Evolutionary conservation across 331 rosid species (phyloP), one percentile per base, ranked within the genome.

Genomic region (Prunus yedoensis): DNA sequence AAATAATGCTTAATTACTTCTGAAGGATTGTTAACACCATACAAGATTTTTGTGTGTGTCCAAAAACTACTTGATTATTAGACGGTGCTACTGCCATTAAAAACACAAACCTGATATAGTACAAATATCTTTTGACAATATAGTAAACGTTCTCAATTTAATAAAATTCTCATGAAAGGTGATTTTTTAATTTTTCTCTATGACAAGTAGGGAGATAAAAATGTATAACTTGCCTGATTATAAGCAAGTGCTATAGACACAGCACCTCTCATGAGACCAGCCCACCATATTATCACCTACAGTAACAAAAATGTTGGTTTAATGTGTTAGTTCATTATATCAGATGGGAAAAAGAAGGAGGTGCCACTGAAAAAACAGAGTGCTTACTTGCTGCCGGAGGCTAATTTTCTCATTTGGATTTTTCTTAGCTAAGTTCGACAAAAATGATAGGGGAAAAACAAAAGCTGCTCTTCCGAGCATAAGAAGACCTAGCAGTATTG

Each of bases 181-280:
- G 3, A 35, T 46, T 35, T n/a, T 77, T 18, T 15, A 32, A 2
- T 38, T n/a, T 16, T 43, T 77, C 30, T 15, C 30, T 38, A 4
- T 20, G 58, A 58, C 21, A 7, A 32, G 47, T 43, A 3, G 16
- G 68, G 56, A 43, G 30, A 46, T 14, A 66, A 13, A 20, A 66
- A 47, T 11, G 30, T 59, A 27, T 58, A 72, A 76, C 81, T 27
- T 74, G 90, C 99, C 98, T 95, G 92, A 90, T 95, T 91, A 80
- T 95, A 95, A 61, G 99, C 97, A 5, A 95, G 96, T 38, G 99
- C 99, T 74, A 95, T 89, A 46, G 99, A 95, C 73, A 95, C 99
- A 62, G 99, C 96, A 68, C 99, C 99, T 87, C 99, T 90, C 97
- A 95, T 95, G 77, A 95, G 99, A 79, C 99, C 99, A 83, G 99